These are phyloP conservation scores for Saccharomyces paradoxus DNA, from an alignment of 805 yeast genomes.

Conservation along the genomic window DNA sequence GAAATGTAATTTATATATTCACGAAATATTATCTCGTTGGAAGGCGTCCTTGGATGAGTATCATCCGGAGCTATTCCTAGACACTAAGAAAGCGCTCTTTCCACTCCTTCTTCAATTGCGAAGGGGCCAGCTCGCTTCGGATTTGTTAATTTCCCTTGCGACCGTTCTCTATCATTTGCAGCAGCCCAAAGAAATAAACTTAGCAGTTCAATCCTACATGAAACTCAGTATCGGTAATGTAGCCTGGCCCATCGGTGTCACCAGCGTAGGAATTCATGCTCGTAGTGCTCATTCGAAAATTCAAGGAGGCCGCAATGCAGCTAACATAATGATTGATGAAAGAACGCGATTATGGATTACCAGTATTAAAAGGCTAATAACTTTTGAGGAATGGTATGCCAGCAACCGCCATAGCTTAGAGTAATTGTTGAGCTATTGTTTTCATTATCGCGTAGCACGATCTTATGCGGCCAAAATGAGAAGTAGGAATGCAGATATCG, in stretches of 20 bases:
- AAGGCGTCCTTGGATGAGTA: slow-evolving; percentile 15
- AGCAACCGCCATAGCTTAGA: not conserved
- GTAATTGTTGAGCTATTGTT: not conserved
- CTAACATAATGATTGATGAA: slow-evolving; percentile 77
- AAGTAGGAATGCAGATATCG: not conserved
- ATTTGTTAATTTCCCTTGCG: slow-evolving; percentile 45
- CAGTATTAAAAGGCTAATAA: slow-evolving; percentile 64
- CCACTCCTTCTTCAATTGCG: slow-evolving; percentile 51
- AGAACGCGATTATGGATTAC: slow-evolving; percentile 69
- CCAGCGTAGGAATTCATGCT: slow-evolving; percentile 71
- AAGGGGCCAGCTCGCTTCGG: slow-evolving; percentile 31
- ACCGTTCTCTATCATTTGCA: slow-evolving; percentile 60
- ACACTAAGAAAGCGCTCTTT: slow-evolving; percentile 42
- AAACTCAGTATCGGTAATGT: slow-evolving; percentile 77
- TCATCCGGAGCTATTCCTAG: slow-evolving; percentile 30
- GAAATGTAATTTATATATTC: slow-evolving; percentile 37
- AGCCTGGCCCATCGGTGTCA: slow-evolving; percentile 88
- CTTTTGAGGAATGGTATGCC: slow-evolving; percentile 31
- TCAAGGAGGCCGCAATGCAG: slow-evolving; percentile 35
- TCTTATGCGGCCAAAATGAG: not conserved
- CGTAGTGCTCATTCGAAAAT: slow-evolving; percentile 56
- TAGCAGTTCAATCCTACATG: slow-evolving; percentile 53
- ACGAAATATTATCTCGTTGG: slow-evolving; percentile 34
- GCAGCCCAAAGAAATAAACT: slow-evolving; percentile 23
- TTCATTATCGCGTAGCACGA: not conserved